Percentiles rank a stretch among this genome's conserved stretches.
These are phyloP conservation scores for Corylus avellana DNA, from an alignment of 306 rosid genomes.

Conservation along the genomic window DNA sequence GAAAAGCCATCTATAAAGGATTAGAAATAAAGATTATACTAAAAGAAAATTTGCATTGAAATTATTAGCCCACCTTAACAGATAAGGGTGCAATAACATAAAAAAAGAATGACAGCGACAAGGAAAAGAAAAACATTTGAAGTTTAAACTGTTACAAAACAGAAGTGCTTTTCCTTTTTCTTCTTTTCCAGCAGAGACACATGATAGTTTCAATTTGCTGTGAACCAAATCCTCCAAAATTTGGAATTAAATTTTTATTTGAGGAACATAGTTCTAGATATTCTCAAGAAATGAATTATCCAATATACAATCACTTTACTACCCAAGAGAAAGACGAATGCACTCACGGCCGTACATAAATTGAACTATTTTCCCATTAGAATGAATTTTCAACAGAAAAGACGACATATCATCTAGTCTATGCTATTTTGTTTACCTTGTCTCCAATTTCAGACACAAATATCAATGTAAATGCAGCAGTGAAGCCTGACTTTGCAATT, in stretches of 20 bases:
- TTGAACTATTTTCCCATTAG: not conserved
- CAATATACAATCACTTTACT: not conserved
- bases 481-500: constrained; percentile 88
- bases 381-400: not conserved
- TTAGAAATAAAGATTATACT: too few species aligned
- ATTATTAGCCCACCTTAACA: not conserved
- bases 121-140: not conserved
- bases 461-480: constrained; percentile 94
- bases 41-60: not conserved
- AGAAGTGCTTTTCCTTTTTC: not conserved
- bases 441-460: constrained; percentile 98
- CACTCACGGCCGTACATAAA: not conserved
- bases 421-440: constrained; percentile 59
- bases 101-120: not conserved
- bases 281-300: not conserved
- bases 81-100: not conserved
- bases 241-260: not conserved
- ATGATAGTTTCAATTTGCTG: not conserved
- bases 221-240: not conserved
- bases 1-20: not conserved
- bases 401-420: constrained; percentile 4
- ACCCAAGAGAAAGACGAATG: not conserved
- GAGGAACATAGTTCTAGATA: not conserved
- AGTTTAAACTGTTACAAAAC: not conserved
- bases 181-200: not conserved